Base-by-base conservation (phyloP, 2,329 filamentous ascomycete genomes). In the Xylariales sp. region DNA sequence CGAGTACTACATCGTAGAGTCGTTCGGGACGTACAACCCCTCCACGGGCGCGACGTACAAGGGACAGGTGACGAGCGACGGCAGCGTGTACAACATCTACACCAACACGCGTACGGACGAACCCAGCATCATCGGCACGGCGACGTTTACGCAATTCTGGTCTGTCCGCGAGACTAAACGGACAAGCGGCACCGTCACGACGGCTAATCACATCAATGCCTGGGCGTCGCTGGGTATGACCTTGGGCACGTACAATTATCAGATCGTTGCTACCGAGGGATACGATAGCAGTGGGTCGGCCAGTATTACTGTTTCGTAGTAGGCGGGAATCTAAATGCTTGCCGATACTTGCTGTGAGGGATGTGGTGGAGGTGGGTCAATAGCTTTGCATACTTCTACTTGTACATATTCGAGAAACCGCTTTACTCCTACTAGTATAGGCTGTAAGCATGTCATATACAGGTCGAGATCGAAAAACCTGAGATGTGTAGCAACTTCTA, bases 101-200 rank as follows among this genome's bases (percentile, higher is more conserved):
- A 50, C 50, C 40, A 56, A 52, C 45, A 51, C 51, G 38, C 57
- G 59, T 24, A 50, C 56, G 44, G 69, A 70, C 55, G 55, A 61
- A 49, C 68, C 69, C 15, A 65, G 61, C 33, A 71, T 72, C 44
- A 51, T 66, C 45, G 69, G 69, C 40, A 71, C 67, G n/a, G 48
- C 55, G 29, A 74, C 69, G 40, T 73, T 74, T 52, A 55, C 66
- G 48, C 71, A 74, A 59, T 74, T 65, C 59, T 73, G 69, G 68
- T 70, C 65, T 16, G 66, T 78, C 12, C 65, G 74, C 40, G 55
- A 59, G 43, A 52, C 44, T 35, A 69, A 75, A 61, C 63, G 70
- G 28, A 59, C 63, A 18, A 61, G 65, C 42, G 47, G 56, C 20
- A 47, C 43, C 46, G 55, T 61, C 38, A 59, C 48, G n/a, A 50